Base-by-base conservation (phyloP, 2,329 filamentous ascomycete species). In the Aspergillus intermedius region DNA sequence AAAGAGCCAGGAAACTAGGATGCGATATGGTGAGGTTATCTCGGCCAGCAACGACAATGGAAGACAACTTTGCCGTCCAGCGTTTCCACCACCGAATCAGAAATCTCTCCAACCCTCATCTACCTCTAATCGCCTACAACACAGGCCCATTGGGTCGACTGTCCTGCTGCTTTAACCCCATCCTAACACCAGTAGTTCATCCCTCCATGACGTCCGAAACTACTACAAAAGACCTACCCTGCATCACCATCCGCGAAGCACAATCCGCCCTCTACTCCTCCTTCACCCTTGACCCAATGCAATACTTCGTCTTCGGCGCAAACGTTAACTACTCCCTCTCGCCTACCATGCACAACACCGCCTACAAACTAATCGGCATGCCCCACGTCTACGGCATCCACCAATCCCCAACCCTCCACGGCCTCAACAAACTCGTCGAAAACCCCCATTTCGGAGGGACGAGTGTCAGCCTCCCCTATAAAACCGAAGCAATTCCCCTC, bases 321-420 rank as follows among this genome's bases (percentile, higher is more conserved):
- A 83, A 83, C 48, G 81, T 87, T 8, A 79, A 77, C 44, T 87
- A 87, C 69, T 88, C 83, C 61, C 65, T 90, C 48, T 89, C 86
- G 0, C 86, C 87, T 1, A 82, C 83, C 5, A 90, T 90, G 85
- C 86, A 91, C 63, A 87, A 83, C 47, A 76, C 83, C 5, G 86
- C 86, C 0, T 81, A 87, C 49, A 73, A 76, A 46, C 78, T 77
- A 21, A 81, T 81, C 54, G 86, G 86, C 0, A 80, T 90, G 62
- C 82, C 81, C 0, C 86, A 90, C 56, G 66, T 75, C 5, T 89
- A 88, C 60, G 69, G 74, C n/a, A 80, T 81, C 1, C 76, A 81
- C 49, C 83, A 86, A 44, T 82, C 82, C 4, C 69, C 75, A 15
- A 80, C 80, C 0, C 64, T 90, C 9, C 77, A 80, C 34, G 79